phyloP scores from a whole-genome alignment of 164 flowering plant genomes.

The Liriodendron chinense region DNA sequence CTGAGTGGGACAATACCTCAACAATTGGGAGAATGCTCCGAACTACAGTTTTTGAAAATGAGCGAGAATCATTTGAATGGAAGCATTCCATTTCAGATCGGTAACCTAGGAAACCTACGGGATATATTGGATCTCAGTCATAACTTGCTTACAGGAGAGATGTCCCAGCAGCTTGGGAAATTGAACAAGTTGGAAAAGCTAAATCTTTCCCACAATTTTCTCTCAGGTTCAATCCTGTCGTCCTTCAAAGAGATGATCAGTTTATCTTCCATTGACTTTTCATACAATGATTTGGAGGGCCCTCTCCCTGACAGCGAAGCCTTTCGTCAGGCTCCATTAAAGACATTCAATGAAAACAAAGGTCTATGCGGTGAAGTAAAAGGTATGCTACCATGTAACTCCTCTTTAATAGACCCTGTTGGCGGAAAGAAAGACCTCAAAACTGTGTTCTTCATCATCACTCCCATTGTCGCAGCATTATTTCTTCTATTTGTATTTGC shows the following conservation, averaged over 20 bases:
- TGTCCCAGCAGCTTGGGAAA: slow-evolving; percentile 1
- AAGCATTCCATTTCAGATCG: slow-evolving; percentile 5
- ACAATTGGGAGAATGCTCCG: slow-evolving; percentile 17
- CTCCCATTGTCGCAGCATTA: background rate
- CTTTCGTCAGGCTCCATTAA: slow-evolving; percentile 13
- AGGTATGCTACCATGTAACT: slow-evolving; percentile 31
- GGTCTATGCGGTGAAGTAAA: slow-evolving; percentile 40
- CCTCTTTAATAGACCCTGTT: background rate
- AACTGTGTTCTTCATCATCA: background rate
- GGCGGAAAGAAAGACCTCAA: background rate
- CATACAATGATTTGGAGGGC: slow-evolving; percentile 3
- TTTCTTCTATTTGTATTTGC: background rate
- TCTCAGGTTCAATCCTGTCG: background rate
- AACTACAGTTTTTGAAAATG: slow-evolving; percentile 5
- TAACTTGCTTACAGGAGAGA: background rate
- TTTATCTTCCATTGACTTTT: slow-evolving; percentile 3
- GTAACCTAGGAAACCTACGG: background rate
- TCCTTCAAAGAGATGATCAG: background rate
- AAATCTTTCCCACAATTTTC: slow-evolving; percentile 7
- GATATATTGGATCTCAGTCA: background rate
- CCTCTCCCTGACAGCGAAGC: background rate
- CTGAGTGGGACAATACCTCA: background rate
- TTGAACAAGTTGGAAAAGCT: background rate
- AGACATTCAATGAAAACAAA: slow-evolving; percentile 14
- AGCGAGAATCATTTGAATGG: background rate